phyloP scores from a whole-genome alignment of 441 rosid genomes.

The Brassica balearica region DNA sequence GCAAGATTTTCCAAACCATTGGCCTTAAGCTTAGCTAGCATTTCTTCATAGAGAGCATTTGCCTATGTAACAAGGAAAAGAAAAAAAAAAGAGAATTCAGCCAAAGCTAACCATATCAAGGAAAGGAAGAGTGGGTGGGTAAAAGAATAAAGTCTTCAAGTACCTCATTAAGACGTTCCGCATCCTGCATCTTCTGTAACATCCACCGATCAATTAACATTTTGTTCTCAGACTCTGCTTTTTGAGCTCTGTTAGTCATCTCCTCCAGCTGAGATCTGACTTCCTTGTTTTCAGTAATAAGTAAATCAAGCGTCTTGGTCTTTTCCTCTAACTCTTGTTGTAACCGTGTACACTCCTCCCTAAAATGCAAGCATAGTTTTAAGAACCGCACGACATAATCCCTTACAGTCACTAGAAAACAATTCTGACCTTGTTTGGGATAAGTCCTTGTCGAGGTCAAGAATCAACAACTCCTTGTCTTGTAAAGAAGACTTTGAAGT shows the following conservation, averaged over 20 bases:
- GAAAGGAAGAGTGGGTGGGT: background rate
- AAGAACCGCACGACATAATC: slow-evolving; percentile 24
- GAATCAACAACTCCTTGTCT: slow-evolving; percentile 67
- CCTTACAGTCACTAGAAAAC: slow-evolving; percentile 4
- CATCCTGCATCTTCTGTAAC: slow-evolving; percentile 96
- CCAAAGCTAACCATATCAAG: background rate
- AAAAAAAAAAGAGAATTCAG: background rate
- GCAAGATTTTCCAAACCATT: slow-evolving; percentile 91
- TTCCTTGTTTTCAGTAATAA: slow-evolving; percentile 63
- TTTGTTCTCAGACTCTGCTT: slow-evolving; percentile 86
- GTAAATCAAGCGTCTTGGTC: slow-evolving; percentile 65
- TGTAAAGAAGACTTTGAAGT: slow-evolving; percentile 67
- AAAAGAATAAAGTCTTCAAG: background rate
- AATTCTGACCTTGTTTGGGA: slow-evolving; percentile 57
- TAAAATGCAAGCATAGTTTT: slow-evolving; percentile 39
- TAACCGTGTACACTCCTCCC: slow-evolving; percentile 67
- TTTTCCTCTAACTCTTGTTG: slow-evolving; percentile 71
- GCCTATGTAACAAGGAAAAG: slow-evolving; percentile 51
- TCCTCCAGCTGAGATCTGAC: slow-evolving; percentile 65
- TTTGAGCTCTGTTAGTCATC: slow-evolving; percentile 65
- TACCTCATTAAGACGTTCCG: slow-evolving; percentile 96
- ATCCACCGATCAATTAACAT: slow-evolving; percentile 93
- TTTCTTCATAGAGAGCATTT: slow-evolving; percentile 88
- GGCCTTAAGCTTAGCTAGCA: slow-evolving; percentile 81
- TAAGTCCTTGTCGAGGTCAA: slow-evolving; percentile 60